These are phyloP conservation scores for Penicillium salamii DNA, from an alignment of 495 filamentous ascomycete species.

Conservation along the genomic window DNA sequence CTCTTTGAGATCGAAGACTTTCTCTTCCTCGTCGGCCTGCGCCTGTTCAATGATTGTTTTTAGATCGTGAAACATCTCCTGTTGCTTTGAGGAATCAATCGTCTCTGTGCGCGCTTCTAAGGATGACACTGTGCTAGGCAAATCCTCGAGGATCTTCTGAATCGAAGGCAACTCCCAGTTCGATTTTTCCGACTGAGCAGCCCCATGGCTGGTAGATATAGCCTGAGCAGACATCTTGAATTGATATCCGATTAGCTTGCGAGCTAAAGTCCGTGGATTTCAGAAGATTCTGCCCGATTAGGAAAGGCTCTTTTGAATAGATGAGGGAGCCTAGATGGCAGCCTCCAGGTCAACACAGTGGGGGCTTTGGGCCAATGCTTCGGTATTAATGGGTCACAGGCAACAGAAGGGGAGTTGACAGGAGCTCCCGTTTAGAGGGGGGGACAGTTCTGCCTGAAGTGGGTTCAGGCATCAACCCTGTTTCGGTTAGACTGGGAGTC, in stretches of 20 bases:
- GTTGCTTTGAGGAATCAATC: constrained; percentile 19
- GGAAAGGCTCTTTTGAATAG: neutral
- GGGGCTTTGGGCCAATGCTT: neutral
- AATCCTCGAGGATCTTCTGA: constrained; percentile 23
- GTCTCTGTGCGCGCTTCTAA: constrained; percentile 13
- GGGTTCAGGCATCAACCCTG: constrained; percentile 17
- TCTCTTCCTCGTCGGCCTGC: constrained; percentile 13
- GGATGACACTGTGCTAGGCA: constrained; percentile 16
- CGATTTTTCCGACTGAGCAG: neutral
- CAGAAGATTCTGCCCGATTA: neutral
- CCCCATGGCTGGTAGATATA: constrained; percentile 17
- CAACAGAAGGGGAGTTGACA: neutral
- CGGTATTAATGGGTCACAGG: neutral
- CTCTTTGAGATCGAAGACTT: constrained; percentile 21
- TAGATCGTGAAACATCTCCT: constrained; percentile 28
- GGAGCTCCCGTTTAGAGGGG: constrained; percentile 7
- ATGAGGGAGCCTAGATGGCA: constrained; percentile 7
- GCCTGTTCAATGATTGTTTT: constrained; percentile 22
- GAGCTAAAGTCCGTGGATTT: neutral
- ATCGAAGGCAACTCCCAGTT: constrained; percentile 27
- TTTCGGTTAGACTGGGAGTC: constrained; percentile 6
- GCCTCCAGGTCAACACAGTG: constrained; percentile 3
- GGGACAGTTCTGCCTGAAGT: constrained; percentile 24
- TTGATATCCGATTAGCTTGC: neutral
- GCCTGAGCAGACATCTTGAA: constrained; percentile 16